A percentile compares a stretch with the other conserved stretches of the same genome.
phyloP scores from a whole-genome alignment of 1,284 basidiomycete species.

The Athelia psychrophila region DNA sequence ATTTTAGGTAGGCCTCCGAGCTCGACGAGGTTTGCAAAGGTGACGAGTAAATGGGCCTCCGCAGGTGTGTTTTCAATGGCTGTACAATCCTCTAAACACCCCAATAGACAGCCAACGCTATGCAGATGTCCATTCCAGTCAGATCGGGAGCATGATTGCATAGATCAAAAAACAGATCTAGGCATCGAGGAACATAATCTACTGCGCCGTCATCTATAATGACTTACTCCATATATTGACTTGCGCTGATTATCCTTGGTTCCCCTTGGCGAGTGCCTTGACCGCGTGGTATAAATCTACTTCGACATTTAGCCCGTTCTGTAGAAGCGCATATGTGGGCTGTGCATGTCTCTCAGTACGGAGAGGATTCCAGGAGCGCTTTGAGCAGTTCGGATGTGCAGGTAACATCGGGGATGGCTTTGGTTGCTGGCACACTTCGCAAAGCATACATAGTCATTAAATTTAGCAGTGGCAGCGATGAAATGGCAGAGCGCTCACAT shows the following conservation, averaged over 20 bases:
- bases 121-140: not conserved
- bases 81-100: slow-evolving; percentile 29
- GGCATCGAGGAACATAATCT: slow-evolving; percentile 44
- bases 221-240: slow-evolving; percentile 54
- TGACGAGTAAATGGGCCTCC: slow-evolving; percentile 26
- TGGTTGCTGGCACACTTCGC: slow-evolving; percentile 69
- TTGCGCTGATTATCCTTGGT: slow-evolving; percentile 52
- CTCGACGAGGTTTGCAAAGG: slow-evolving; percentile 27
- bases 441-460: slow-evolving; percentile 64
- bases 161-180: slow-evolving; percentile 38
- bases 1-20: slow-evolving; percentile 32
- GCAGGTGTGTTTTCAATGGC: slow-evolving; percentile 24
- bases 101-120: slow-evolving; percentile 36
- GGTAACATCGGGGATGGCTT: slow-evolving; percentile 68
- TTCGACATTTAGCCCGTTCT: slow-evolving; percentile 80
- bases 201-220: slow-evolving; percentile 44
- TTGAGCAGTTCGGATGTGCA: slow-evolving; percentile 56
- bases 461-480: slow-evolving; percentile 56
- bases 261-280: slow-evolving; percentile 37
- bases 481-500: slow-evolving; percentile 41
- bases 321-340: slow-evolving; percentile 66
- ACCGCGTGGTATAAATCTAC: slow-evolving; percentile 58
- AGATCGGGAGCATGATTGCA: not conserved
- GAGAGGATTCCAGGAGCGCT: slow-evolving; percentile 50
- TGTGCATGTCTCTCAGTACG: slow-evolving; percentile 47